Evolutionary conservation across 257 asterid species (phyloP).

Genomic region (Paraleonurus japonicus): DNA sequence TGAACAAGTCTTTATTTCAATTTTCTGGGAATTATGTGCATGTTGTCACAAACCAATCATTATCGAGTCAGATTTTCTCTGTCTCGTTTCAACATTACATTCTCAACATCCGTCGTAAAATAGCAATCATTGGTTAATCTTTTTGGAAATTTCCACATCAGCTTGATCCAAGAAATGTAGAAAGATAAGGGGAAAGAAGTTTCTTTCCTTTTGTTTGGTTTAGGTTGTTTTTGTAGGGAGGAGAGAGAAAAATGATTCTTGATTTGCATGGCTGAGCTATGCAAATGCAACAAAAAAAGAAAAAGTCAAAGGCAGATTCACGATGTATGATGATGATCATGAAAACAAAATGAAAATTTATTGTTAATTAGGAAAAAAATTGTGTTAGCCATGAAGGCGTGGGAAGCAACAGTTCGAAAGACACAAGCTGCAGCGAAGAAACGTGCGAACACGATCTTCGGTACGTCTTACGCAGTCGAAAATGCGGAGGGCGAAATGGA

Average conservation of each 20-base stretch:
- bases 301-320: not conserved
- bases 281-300: not conserved
- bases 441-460: slow-evolving; percentile 77
- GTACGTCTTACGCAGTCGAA: slow-evolving; percentile 45
- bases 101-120: slow-evolving; percentile 24
- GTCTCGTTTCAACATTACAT: slow-evolving; percentile 24
- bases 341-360: not conserved
- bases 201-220: slow-evolving; percentile 35
- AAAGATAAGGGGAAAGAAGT: not conserved
- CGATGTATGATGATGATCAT: not conserved
- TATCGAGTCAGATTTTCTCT: slow-evolving; percentile 28
- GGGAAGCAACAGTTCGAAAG: slow-evolving; percentile 89
- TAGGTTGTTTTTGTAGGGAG: slow-evolving; percentile 39
- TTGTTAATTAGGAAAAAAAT: not conserved
- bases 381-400: slow-evolving; percentile 75
- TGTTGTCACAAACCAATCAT: slow-evolving; percentile 28
- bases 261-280: slow-evolving; percentile 31
- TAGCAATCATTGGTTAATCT: slow-evolving; percentile 19
- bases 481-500: slow-evolving; percentile 40
- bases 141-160: slow-evolving; percentile 2
- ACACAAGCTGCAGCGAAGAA: slow-evolving; percentile 91
- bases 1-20: slow-evolving; percentile 38
- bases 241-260: slow-evolving; percentile 19
- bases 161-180: slow-evolving; percentile 16
- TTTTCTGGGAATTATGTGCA: slow-evolving; percentile 8